Evolutionary conservation across 768 basidiomycete genomes (phyloP).

Genomic region (Suillus luteus): DNA sequence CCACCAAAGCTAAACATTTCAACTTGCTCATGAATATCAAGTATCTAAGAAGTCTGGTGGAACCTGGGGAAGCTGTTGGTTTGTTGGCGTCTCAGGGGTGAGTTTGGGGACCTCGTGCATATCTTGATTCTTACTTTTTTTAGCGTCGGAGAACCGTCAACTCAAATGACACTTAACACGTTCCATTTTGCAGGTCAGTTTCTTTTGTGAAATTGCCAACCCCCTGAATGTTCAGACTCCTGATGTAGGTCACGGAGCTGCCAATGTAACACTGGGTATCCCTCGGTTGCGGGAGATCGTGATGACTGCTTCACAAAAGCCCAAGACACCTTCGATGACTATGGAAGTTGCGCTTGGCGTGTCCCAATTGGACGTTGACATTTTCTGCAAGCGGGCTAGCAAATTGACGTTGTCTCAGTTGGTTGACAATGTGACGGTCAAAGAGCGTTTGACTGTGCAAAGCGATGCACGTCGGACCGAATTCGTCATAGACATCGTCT

Average conservation of each 20-base stretch:
- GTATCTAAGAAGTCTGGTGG: slow-evolving; percentile 91
- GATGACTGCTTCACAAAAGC: slow-evolving; percentile 96
- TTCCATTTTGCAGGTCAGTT: slow-evolving; percentile 95
- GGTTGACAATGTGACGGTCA: slow-evolving; percentile 79
- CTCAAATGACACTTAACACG: slow-evolving; percentile 99
- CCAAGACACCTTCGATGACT: slow-evolving; percentile 97
- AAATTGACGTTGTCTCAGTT: slow-evolving; percentile 86
- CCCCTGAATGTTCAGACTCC: slow-evolving; percentile 8
- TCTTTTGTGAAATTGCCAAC: slow-evolving; percentile 4
- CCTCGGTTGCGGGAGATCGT: slow-evolving; percentile 98
- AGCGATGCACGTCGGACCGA: slow-evolving; percentile 71
- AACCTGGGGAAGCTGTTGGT: slow-evolving; percentile 99
- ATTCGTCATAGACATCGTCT: slow-evolving; percentile 78
- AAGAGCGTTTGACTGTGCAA: slow-evolving; percentile 70
- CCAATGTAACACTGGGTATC: slow-evolving; percentile 98
- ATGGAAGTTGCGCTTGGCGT: slow-evolving; percentile 66
- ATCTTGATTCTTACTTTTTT: slow-evolving; percentile 3
- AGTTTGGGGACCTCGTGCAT: slow-evolving; percentile 25
- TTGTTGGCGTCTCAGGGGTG: slow-evolving; percentile 96
- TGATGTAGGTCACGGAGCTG: slow-evolving; percentile 89
- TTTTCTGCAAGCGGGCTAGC: slow-evolving; percentile 89
- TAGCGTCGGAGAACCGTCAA: slow-evolving; percentile 98
- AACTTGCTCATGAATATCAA: slow-evolving; percentile 84
- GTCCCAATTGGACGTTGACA: slow-evolving; percentile 55
- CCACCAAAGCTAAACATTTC: slow-evolving; percentile 62